phyloP scores from a whole-genome alignment of 805 yeast genomes.

The Grigorovia yakushimaensis region DNA sequence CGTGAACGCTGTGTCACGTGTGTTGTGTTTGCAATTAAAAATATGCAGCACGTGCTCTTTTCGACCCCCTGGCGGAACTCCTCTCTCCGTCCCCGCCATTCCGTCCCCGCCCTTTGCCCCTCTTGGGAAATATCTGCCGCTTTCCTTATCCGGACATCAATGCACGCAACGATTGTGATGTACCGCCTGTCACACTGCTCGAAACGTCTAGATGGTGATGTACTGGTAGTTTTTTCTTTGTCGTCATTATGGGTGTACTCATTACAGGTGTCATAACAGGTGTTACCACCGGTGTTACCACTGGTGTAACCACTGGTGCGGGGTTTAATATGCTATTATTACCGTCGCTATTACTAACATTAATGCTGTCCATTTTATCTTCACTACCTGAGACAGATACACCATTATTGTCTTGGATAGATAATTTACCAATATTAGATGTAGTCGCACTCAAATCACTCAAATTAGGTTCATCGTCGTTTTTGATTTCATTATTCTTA shows the following conservation, averaged over 20 bases:
- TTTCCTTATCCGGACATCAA: constrained; percentile 9
- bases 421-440: not conserved
- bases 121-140: too few species aligned
- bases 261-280: constrained; percentile 16
- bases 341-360: not conserved
- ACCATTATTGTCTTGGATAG: not conserved
- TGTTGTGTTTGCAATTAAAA: too few species aligned
- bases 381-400: not conserved
- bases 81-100: too few species aligned
- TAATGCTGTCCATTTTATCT: not conserved
- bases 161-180: constrained; percentile 11
- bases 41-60: not conserved
- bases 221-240: constrained; percentile 7
- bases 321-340: constrained; percentile 1
- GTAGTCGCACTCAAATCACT: not conserved
- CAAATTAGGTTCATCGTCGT: not conserved
- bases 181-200: constrained; percentile 7
- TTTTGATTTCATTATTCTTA: too few species aligned
- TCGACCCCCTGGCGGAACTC: too few species aligned
- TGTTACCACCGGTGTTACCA: constrained; percentile 1
- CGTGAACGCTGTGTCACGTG: too few species aligned
- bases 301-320: constrained; percentile 4
- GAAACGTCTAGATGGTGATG: constrained; percentile 18
- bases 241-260: not conserved
- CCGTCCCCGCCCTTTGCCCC: too few species aligned